phyloP scores from a whole-genome alignment of 208 protist species.

The Tritrichomonas foetus region DNA sequence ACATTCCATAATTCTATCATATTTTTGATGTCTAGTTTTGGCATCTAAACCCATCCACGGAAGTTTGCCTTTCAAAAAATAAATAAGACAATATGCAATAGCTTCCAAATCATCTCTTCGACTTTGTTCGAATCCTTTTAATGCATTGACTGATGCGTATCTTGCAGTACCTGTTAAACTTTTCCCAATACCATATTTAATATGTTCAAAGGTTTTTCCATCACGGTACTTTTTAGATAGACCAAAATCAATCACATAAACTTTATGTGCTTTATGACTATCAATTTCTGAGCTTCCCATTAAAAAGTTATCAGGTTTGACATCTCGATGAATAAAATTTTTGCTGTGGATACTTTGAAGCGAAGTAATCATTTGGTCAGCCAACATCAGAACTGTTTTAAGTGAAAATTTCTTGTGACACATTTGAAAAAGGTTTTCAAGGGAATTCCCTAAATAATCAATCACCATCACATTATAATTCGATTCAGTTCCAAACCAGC shows the following conservation, averaged over 20 bases:
- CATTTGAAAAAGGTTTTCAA: background rate
- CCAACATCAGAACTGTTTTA: conserved; percentile 1
- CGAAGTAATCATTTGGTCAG: background rate
- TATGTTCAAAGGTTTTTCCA: background rate
- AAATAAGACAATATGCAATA: conserved; percentile 94
- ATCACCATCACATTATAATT: background rate
- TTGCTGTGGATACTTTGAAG: background rate
- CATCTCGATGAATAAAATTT: background rate
- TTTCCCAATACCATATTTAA: conserved; percentile 90
- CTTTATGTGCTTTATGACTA: background rate
- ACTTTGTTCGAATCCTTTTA: conserved; percentile 90
- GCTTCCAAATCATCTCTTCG: conserved; percentile 68
- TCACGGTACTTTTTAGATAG: background rate
- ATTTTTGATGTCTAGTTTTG: conserved; percentile 92
- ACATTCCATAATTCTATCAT: conserved; percentile 87
- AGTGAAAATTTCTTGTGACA: background rate
- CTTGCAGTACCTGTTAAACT: conserved; percentile 96
- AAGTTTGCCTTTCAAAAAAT: conserved; percentile 92
- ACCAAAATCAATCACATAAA: conserved; percentile 26
- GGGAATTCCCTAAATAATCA: background rate
- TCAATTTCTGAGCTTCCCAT: too few species aligned
- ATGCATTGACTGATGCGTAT: conserved; percentile 99
- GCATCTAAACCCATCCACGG: conserved; percentile 57
- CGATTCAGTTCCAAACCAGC: conserved; percentile 44
- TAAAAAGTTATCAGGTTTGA: conserved; percentile 10